Evolutionary conservation across 1,139 yeast genomes (phyloP).

Genomic region (Debaryomyces sp.): DNA sequence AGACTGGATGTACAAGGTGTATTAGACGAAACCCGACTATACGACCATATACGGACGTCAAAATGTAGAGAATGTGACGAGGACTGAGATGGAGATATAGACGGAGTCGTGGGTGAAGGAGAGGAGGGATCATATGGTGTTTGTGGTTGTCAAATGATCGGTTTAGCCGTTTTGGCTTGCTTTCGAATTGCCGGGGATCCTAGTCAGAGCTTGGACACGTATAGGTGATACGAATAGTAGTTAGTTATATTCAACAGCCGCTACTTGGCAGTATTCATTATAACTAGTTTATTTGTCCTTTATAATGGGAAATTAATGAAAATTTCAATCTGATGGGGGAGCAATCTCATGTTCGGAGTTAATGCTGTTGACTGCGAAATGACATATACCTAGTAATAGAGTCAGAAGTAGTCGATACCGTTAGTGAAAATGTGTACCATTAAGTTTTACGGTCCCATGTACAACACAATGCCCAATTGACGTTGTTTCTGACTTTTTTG

Average conservation of each 20-base stretch:
- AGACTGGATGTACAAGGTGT: neutral
- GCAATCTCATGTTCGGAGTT: neutral
- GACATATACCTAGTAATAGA: neutral
- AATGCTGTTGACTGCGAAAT: neutral
- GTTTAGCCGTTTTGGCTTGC: neutral
- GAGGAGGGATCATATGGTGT: neutral
- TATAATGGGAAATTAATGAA: no score
- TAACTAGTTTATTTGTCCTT: no score
- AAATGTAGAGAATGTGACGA: neutral
- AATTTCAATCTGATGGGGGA: no score
- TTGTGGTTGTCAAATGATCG: neutral
- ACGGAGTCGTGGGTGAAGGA: neutral
- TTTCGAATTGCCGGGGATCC: neutral
- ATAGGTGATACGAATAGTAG: no score
- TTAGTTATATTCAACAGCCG: no score
- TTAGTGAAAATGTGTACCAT: neutral
- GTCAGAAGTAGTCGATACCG: neutral
- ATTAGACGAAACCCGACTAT: neutral
- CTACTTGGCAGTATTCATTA: no score
- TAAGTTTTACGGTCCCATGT: no score
- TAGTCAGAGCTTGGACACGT: neutral
- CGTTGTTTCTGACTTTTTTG: no score
- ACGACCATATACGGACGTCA: neutral
- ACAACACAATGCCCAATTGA: neutral
- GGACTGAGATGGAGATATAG: neutral